These are phyloP conservation scores for Viola pubescens DNA, from an alignment of 441 rosid species.

Conservation along the genomic window DNA sequence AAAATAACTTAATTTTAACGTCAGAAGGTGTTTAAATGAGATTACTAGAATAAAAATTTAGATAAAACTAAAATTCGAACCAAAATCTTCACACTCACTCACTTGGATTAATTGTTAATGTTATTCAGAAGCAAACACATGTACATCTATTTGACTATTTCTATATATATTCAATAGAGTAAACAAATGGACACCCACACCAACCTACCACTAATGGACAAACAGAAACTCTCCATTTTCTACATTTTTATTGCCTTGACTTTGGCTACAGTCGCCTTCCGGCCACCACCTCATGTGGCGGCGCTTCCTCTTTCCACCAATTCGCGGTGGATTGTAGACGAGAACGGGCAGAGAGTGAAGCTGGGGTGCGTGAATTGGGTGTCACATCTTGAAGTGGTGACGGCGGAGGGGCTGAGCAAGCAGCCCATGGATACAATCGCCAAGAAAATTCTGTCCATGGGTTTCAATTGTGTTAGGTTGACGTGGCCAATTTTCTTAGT, in stretches of 20 bases:
- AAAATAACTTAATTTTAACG: too few relatives aligned
- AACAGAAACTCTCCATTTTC: constrained; percentile 4
- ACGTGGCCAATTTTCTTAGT: constrained; percentile 73
- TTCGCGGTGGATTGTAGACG: constrained; percentile 73
- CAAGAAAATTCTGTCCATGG: constrained; percentile 34
- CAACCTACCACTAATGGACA: constrained; percentile 17
- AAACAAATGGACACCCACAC: background rate
- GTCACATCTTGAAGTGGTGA: constrained; percentile 53
- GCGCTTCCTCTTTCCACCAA: constrained; percentile 56
- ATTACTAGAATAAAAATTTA: too few relatives aligned
- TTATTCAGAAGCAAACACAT: background rate
- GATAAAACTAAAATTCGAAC: too few relatives aligned
- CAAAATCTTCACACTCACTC: too few relatives aligned
- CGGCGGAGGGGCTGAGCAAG: constrained; percentile 80
- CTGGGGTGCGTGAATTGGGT: constrained; percentile 76
- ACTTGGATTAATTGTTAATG: too few relatives aligned
- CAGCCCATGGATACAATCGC: constrained; percentile 47
- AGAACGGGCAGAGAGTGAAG: constrained; percentile 52
- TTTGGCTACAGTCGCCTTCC: background rate
- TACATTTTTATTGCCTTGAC: constrained; percentile 8
- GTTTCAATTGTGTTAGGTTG: constrained; percentile 78
- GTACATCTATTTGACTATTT: background rate
- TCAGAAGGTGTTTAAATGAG: too few relatives aligned
- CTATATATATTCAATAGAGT: background rate
- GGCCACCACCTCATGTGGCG: constrained; percentile 10